Evolutionary conservation across 768 basidiomycete genomes (phyloP), one percentile per base, ranked within the genome.

Genomic region (Favolaschia claudopus): DNA sequence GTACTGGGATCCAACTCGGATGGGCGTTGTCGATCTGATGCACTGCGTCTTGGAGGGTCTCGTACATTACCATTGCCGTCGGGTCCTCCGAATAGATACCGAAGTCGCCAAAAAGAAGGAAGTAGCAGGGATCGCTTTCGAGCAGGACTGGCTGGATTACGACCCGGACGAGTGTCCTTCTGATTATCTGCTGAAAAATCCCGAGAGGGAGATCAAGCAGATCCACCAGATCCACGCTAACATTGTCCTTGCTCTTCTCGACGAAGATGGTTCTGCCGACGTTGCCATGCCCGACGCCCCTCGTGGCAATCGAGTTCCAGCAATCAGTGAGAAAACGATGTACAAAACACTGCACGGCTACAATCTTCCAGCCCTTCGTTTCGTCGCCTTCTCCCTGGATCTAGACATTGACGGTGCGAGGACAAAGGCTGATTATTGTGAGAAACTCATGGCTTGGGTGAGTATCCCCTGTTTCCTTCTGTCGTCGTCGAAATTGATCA

Each of bases 11-110:
- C 69, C 72, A 4, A 59, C 68, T 7, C 57, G 58, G 9, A 66
- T 67, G 59, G 63, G 62, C 5, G 61, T 73, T 22, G 60, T 74
- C 32, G 70, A 76, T 49, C 62, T 69, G 6, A 76, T 76, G 74
- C 75, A 76, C 52, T 67, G 63, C 42, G 54, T 75, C 17, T 58
- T 67, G 15, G 61, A 70, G 25, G 67, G 70, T 52, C 39, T 67
- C 12, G 37, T 67, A 19, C 42, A 65, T 24, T 48, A 60, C 24
- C 69, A 68, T 45, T 65, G 51, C 37, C 53, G 49, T 28, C 25
- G 58, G 36, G 62, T 68, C 27, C 65, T 63, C 39, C 55, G 62
- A 24, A 66, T 68, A 5, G 59, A 63, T 33, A 33, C 51, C 17
- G 45, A 58, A 39, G 28, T 51, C 20, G 49, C 60, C 40, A 62